Base-by-base conservation (phyloP, 148 eudicot genomes). In the Mesembryanthemum crystallinum region DNA sequence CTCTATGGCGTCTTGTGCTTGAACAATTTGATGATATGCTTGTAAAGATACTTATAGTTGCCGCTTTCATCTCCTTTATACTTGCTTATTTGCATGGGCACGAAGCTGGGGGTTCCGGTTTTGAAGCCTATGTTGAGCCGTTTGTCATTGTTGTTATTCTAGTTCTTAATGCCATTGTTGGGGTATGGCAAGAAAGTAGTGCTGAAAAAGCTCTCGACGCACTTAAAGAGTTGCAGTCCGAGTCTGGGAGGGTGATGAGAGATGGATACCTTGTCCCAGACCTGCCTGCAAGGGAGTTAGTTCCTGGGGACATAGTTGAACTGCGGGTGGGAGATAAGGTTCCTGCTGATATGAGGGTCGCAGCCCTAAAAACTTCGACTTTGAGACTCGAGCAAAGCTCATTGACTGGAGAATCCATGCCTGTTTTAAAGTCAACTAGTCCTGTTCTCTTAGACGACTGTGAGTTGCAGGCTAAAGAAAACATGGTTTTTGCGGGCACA, bases 131-230 rank as follows among this genome's bases (percentile, higher is more conserved):
- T 80, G 89, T 90, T 68, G 97, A 92, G 73, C 94, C 97, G 2
- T 77, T 90, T 62, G 94, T 92, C 39, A 92, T 92, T 67, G 81
- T 92, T 37, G 74, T 86, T 78, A 88, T 92, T 57, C 78, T 92
- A 71, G 81, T 90, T 43, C 83, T 92, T 47, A 92, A 92, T 81
- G 97, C 94, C 54, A 80, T 88, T 61, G 92, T 92, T 35, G 97
- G 97, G 7, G 97, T 92, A 30, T 92, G 97, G 97, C 97, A 92
- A 87, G 97, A 92, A 76, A 87, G 84, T 59, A 92, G 88, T 81
- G 97, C 97, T 3, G 94, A 90, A 66, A 90, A 90, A 72, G 97
- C 97, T 14, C 92, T 92, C 30, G 92, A 92, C 67, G 97, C 94
- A 9, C 85, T 92, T 4, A 92, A 90, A 78, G 97, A 90, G 76